These are phyloP conservation scores for Termitomyces sp. DNA, from an alignment of 768 basidiomycete genomes.

Conservation along the genomic window DNA sequence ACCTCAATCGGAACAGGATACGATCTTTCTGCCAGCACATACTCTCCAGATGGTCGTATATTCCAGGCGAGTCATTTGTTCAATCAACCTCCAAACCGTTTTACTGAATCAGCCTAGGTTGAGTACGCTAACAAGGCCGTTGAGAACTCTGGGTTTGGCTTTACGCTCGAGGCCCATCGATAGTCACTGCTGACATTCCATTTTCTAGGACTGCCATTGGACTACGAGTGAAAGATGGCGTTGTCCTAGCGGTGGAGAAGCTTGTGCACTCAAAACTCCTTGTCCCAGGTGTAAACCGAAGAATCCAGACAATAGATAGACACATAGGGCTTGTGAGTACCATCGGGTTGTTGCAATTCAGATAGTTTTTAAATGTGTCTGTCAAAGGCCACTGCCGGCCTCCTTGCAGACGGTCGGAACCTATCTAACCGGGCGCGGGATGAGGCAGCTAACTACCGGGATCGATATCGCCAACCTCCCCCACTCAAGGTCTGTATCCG, in stretches of 20 bases:
- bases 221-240: conserved; percentile 88
- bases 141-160: conserved; percentile 88
- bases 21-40: conserved; percentile 91
- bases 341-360: neutral
- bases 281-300: conserved; percentile 86
- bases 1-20: conserved; percentile 99
- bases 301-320: conserved; percentile 90
- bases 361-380: neutral
- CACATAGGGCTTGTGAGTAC: conserved; percentile 83
- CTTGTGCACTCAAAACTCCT: conserved; percentile 93
- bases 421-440: conserved; percentile 80
- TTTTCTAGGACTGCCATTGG: conserved; percentile 88
- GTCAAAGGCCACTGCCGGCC: conserved; percentile 82
- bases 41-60: conserved; percentile 96
- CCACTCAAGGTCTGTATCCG: conserved; percentile 62
- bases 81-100: conserved; percentile 1
- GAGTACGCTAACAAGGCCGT: conserved; percentile 99
- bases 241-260: conserved; percentile 97
- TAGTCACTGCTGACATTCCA: neutral
- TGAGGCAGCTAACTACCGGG: conserved; percentile 72
- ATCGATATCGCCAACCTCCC: conserved; percentile 66
- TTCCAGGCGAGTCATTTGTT: conserved; percentile 66
- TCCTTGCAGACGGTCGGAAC: conserved; percentile 91
- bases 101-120: conserved; percentile 46
- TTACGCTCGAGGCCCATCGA: neutral